These are phyloP conservation scores for Leishmania guyanensis DNA, from an alignment of 208 protist species.

Conservation along the genomic window DNA sequence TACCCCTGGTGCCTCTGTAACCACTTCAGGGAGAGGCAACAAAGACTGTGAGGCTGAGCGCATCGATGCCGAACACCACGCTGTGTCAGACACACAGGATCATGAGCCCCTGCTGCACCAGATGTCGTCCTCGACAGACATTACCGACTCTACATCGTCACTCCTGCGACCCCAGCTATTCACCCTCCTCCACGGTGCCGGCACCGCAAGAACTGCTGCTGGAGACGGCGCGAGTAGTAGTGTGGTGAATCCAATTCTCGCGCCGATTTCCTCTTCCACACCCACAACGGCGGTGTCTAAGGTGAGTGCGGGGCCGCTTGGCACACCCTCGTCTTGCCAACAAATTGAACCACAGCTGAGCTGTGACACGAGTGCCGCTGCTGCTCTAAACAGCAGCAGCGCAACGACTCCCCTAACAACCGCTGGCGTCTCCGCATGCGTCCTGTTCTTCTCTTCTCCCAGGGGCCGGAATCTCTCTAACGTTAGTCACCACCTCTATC, in stretches of 20 bases:
- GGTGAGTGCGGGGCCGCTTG: too few species aligned
- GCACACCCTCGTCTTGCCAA: background rate
- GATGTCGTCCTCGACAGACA: background rate
- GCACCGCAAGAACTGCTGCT: background rate
- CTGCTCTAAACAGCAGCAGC: background rate
- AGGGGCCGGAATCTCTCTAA: background rate
- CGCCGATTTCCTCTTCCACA: background rate
- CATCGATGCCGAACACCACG: background rate
- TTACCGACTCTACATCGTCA: background rate
- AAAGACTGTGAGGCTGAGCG: background rate
- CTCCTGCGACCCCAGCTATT: background rate
- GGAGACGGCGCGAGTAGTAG: background rate
- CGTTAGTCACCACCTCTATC: background rate
- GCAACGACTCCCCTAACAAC: background rate
- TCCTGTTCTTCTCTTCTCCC: background rate
- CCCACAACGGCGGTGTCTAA: background rate
- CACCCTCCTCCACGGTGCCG: background rate
- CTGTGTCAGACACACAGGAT: background rate
- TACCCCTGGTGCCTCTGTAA: background rate
- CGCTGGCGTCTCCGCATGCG: background rate
- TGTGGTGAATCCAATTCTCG: background rate
- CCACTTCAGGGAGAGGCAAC: background rate
- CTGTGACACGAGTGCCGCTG: background rate
- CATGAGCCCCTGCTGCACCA: background rate
- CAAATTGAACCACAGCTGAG: background rate